These are phyloP conservation scores for Colletotrichum spinosum DNA, from an alignment of 2,329 filamentous ascomycete species.

Conservation along the genomic window DNA sequence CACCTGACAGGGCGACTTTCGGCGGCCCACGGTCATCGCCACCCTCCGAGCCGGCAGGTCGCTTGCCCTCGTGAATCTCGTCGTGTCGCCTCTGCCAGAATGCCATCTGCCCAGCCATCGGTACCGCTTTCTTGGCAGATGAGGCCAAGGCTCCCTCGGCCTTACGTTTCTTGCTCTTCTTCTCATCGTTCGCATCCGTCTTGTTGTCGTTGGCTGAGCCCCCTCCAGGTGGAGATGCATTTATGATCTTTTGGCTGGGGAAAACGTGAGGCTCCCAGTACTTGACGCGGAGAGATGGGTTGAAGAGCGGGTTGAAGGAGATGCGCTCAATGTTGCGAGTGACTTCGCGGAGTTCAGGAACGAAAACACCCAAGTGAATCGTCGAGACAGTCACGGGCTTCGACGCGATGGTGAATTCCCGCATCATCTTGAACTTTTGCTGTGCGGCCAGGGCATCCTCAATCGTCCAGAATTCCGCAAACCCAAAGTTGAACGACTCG, in stretches of 20 bases:
- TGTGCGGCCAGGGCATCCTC: conserved; percentile 82
- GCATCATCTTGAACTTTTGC: conserved; percentile 76
- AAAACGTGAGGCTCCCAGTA: conserved; percentile 84
- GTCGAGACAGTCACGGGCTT: conserved; percentile 78
- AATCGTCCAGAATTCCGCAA: conserved; percentile 83
- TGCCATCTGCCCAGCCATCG: conserved; percentile 57
- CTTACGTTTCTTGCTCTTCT: conserved; percentile 66
- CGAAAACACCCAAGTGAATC: conserved; percentile 87
- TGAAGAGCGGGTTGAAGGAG: conserved; percentile 78
- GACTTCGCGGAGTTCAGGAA: conserved; percentile 73
- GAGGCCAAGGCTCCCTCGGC: conserved; percentile 51
- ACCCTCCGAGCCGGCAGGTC: conserved; percentile 1
- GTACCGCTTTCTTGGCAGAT: conserved; percentile 51
- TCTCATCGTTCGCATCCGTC: conserved; percentile 44
- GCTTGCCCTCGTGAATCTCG: conserved; percentile 49
- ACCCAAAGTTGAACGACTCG: conserved; percentile 84
- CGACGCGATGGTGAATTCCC: conserved; percentile 82
- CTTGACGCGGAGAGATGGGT: conserved; percentile 74
- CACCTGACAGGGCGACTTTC: conserved; percentile 38
- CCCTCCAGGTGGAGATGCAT: conserved; percentile 59
- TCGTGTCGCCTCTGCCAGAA: conserved; percentile 58
- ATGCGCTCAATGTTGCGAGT: conserved; percentile 68
- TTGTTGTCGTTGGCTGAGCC: conserved; percentile 53
- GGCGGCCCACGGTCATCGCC: conserved; percentile 32
- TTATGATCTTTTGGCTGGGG: conserved; percentile 72